phyloP scores from a whole-genome alignment of 202 grass and related monocot genomes.

The Cymbopogon flexuosus region DNA sequence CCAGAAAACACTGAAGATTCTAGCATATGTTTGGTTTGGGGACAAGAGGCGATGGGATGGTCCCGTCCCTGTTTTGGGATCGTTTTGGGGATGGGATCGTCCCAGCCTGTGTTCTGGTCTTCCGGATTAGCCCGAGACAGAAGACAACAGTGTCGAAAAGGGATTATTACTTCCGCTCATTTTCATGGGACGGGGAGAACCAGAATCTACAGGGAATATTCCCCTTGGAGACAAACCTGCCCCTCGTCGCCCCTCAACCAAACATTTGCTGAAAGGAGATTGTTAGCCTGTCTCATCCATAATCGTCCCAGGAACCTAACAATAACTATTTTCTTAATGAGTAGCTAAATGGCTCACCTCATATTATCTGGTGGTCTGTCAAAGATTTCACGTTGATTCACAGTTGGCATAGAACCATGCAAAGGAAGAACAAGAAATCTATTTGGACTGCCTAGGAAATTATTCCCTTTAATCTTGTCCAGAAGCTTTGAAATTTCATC shows the following conservation, averaged over 20 bases:
- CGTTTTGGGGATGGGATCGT: too few species aligned
- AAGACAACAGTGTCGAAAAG: not conserved
- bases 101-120: not conserved
- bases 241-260: not conserved
- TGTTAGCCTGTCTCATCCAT: not conserved
- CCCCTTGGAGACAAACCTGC: not conserved
- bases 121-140: not conserved
- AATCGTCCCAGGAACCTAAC: not conserved
- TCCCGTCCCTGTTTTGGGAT: too few species aligned
- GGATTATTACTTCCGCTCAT: not conserved
- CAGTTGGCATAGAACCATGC: slow-evolving; percentile 95
- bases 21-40: not conserved
- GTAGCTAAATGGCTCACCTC: slow-evolving; percentile 46
- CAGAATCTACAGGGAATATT: not conserved
- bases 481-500: slow-evolving; percentile 97
- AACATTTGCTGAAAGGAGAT: not conserved
- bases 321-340: slow-evolving; percentile 1
- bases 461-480: slow-evolving; percentile 82
- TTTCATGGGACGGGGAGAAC: not conserved
- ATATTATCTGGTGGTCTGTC: slow-evolving; percentile 65
- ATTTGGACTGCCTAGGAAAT: slow-evolving; percentile 61
- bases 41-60: not conserved
- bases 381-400: slow-evolving; percentile 96
- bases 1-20: slow-evolving; percentile 8
- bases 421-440: slow-evolving; percentile 83